These are phyloP conservation scores for Tetrahymena thermophila DNA, from an alignment of 73 alveolate genomes.

Conservation along the genomic window DNA sequence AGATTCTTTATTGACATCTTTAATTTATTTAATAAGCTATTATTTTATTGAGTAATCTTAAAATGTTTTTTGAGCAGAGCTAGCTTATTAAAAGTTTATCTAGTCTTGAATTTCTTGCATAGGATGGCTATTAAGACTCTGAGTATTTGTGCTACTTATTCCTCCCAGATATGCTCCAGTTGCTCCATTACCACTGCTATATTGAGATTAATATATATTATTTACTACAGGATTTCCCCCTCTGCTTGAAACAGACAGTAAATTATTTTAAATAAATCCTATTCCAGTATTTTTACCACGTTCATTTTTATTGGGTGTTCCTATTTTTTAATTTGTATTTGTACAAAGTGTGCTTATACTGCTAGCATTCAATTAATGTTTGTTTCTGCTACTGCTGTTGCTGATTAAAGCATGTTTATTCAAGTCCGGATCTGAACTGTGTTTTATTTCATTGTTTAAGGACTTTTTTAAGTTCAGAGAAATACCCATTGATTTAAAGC, in stretches of 20 bases:
- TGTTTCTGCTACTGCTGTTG: background rate
- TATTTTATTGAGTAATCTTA: background rate
- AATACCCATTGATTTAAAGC: background rate
- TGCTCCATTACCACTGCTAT: background rate
- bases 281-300: background rate
- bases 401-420: background rate
- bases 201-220: background rate
- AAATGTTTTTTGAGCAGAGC: background rate
- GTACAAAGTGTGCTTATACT: background rate
- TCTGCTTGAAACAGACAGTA: background rate
- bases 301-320: background rate
- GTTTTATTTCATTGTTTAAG: background rate
- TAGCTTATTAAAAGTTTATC: background rate
- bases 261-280: background rate
- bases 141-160: background rate
- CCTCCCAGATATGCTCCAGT: background rate
- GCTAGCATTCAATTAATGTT: background rate
- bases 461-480: background rate
- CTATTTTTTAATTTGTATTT: background rate
- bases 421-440: background rate
- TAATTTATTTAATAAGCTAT: background rate
- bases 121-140: background rate
- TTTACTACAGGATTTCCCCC: background rate
- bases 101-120: background rate
- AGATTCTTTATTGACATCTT: background rate